phyloP scores from a whole-genome alignment of 805 yeast species.

The Ogataea dorogensis region DNA sequence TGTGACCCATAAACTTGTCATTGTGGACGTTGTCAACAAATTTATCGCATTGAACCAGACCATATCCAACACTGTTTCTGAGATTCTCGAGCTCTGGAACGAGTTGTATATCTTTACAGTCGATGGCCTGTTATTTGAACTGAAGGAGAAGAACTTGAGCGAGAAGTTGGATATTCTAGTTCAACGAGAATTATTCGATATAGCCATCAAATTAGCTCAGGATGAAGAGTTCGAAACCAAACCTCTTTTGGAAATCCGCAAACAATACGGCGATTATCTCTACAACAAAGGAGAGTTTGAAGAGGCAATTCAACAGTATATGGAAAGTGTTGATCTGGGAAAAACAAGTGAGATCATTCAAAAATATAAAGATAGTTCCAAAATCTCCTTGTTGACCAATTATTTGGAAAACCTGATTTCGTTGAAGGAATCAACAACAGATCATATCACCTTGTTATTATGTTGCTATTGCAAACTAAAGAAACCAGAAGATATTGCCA shows the following conservation, averaged over 20 bases:
- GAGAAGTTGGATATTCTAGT: slow-evolving; percentile 67
- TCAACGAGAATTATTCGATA: slow-evolving; percentile 65
- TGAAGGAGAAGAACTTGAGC: slow-evolving; percentile 64
- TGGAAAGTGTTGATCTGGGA: slow-evolving; percentile 45
- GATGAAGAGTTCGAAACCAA: slow-evolving; percentile 27
- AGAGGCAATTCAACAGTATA: slow-evolving; percentile 73
- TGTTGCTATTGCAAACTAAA: slow-evolving; percentile 80
- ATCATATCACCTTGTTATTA: slow-evolving; percentile 77
- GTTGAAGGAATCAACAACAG: slow-evolving; percentile 57
- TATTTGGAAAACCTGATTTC: slow-evolving; percentile 63
- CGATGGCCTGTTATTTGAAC: slow-evolving; percentile 70
- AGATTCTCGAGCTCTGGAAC: slow-evolving; percentile 55
- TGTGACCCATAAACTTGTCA: slow-evolving; percentile 53
- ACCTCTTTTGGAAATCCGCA: slow-evolving; percentile 43
- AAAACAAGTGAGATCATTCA: slow-evolving; percentile 76
- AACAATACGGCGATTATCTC: slow-evolving; percentile 68
- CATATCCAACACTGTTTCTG: slow-evolving; percentile 61
- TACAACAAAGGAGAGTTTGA: slow-evolving; percentile 63
- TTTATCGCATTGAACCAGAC: slow-evolving; percentile 67
- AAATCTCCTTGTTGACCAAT: slow-evolving; percentile 58
- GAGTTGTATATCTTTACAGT: slow-evolving; percentile 61
- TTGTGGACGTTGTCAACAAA: slow-evolving; percentile 69
- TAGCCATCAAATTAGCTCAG: slow-evolving; percentile 70
- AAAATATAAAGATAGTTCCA: slow-evolving; percentile 74
- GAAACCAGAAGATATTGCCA: slow-evolving; percentile 51